These are phyloP conservation scores for Stylosanthes scabra DNA, from an alignment of 331 rosid genomes.

Conservation along the genomic window DNA sequence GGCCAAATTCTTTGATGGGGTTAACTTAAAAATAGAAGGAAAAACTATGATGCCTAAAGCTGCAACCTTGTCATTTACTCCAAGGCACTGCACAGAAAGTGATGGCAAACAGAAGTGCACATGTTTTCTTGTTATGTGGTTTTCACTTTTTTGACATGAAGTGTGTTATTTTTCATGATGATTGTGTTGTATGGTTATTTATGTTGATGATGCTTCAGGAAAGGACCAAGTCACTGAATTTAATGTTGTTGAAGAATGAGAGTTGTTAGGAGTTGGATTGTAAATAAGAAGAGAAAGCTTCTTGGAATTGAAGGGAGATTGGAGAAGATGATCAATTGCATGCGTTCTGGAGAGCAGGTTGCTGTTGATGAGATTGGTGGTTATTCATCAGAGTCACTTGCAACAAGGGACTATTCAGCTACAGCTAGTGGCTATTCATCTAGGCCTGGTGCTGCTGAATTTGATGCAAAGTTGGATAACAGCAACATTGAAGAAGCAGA, in stretches of 20 bases:
- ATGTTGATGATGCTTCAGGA: conserved; percentile 46
- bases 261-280: conserved; percentile 55
- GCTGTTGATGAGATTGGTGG: conserved; percentile 55
- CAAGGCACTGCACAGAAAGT: conserved; percentile 4
- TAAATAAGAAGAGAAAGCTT: conserved; percentile 47
- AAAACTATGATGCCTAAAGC: conserved; percentile 15
- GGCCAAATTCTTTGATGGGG: conserved; percentile 23
- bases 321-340: conserved; percentile 75
- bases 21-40: conserved; percentile 1
- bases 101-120: conserved; percentile 1
- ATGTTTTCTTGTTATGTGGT: not conserved
- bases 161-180: not conserved
- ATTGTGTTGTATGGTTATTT: conserved; percentile 19
- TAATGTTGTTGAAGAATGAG: conserved; percentile 67
- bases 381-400: conserved; percentile 86
- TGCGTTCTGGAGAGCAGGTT: conserved; percentile 72
- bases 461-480: conserved; percentile 67
- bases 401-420: conserved; percentile 93
- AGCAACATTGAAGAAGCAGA: conserved; percentile 96
- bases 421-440: conserved; percentile 90
- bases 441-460: conserved; percentile 77
- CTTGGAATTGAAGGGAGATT: conserved; percentile 49
- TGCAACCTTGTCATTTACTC: conserved; percentile 9
- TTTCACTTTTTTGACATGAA: conserved; percentile 35
- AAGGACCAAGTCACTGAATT: conserved; percentile 49